Evolutionary conservation across 192 early-diverging fungal genomes (phyloP).

Genomic region (Piromyces finnis): DNA sequence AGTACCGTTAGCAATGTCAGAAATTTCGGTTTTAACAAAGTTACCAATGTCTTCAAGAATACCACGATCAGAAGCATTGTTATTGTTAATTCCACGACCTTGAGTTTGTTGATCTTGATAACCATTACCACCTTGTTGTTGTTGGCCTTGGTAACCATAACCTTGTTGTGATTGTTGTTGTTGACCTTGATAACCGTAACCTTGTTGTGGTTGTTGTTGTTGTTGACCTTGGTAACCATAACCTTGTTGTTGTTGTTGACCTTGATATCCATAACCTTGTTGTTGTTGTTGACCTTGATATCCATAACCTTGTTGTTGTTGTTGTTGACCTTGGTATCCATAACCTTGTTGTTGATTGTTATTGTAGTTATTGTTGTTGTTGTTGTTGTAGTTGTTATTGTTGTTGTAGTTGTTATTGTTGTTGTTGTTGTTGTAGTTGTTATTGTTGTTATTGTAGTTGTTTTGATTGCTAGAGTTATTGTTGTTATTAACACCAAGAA

Average conservation of each 20-base stretch:
- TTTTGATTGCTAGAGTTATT: neutral
- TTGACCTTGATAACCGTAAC: neutral
- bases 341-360: neutral
- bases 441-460: neutral
- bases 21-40: neutral
- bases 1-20: neutral
- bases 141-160: neutral
- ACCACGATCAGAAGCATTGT: neutral
- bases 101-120: neutral
- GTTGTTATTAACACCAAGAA: neutral
- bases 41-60: neutral
- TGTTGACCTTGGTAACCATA: neutral
- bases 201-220: neutral
- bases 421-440: neutral
- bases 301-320: neutral
- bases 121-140: neutral
- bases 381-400: neutral
- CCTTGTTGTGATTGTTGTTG: neutral
- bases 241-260: neutral
- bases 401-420: neutral
- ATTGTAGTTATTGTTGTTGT: no score
- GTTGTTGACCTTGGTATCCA: neutral
- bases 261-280: neutral
- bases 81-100: neutral
- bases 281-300: neutral